Percentiles rank a stretch among this genome's conserved stretches.
Evolutionary conservation across 306 rosid species (phyloP).

Genomic region (Leucaena leucocephala): DNA sequence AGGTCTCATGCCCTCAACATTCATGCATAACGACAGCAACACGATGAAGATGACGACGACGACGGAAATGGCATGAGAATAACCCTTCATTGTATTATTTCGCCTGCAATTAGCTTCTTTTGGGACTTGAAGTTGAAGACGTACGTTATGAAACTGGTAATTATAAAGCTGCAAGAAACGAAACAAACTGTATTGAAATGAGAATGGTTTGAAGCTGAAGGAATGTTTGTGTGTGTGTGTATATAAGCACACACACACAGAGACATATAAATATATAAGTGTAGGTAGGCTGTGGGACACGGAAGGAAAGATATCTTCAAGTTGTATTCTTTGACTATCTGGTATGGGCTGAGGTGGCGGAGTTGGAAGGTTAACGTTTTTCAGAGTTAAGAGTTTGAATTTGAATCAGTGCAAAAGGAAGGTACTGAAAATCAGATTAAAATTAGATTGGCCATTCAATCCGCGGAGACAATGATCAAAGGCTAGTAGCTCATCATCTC

Average conservation of each 20-base stretch:
- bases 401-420: neutral
- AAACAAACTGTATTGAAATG: neutral
- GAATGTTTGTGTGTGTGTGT: neutral
- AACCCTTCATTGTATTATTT: slow-evolving; percentile 40
- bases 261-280: slow-evolving; percentile 23
- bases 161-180: neutral
- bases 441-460: too few species aligned
- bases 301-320: neutral
- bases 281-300: neutral
- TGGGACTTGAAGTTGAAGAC: neutral
- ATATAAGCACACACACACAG: neutral
- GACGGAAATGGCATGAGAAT: slow-evolving; percentile 38
- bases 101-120: slow-evolving; percentile 3
- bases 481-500: too few species aligned
- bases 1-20: slow-evolving; percentile 53
- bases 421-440: too few species aligned
- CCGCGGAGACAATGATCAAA: too few species aligned
- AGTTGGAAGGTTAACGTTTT: neutral
- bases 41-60: slow-evolving; percentile 45
- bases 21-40: slow-evolving; percentile 44
- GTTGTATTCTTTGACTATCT: slow-evolving; percentile 10
- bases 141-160: neutral
- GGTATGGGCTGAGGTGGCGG: neutral
- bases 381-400: neutral
- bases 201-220: slow-evolving; percentile 2